These are phyloP conservation scores for Salix exigua DNA, from an alignment of 345 rosid genomes.

Conservation along the genomic window DNA sequence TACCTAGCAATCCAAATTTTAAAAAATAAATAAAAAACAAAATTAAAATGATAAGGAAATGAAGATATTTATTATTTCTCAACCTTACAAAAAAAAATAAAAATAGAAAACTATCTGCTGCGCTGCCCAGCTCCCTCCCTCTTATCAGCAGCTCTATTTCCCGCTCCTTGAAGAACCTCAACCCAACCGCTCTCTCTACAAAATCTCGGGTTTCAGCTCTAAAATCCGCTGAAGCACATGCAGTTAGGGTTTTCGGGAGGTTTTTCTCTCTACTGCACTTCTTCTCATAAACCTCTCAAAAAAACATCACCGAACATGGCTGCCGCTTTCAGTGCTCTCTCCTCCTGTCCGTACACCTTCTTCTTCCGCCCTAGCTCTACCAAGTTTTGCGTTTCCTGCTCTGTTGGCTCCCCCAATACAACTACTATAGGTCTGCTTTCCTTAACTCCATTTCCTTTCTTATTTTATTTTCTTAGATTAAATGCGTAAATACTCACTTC, in stretches of 20 bases:
- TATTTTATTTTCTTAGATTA: neutral
- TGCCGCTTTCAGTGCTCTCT: conserved; percentile 52
- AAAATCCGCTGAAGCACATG: conserved; percentile 1
- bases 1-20: neutral
- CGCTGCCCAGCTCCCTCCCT: neutral
- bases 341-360: conserved; percentile 43
- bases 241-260: conserved; percentile 29
- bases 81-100: conserved; percentile 16
- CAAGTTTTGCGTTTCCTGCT: conserved; percentile 44
- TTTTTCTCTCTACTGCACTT: conserved; percentile 32
- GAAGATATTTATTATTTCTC: conserved; percentile 16
- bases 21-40: neutral
- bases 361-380: conserved; percentile 26
- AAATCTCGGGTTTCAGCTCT: conserved; percentile 20
- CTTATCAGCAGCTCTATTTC: conserved; percentile 17
- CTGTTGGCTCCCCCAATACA: conserved; percentile 44
- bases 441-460: neutral
- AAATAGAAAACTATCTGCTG: neutral
- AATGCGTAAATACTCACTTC: neutral
- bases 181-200: neutral
- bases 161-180: conserved; percentile 23
- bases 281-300: conserved; percentile 22
- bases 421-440: conserved; percentile 37
- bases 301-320: conserved; percentile 43
- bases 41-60: conserved; percentile 21